phyloP scores from a whole-genome alignment of 2,329 filamentous ascomycete genomes.

The Fusarium napiforme region DNA sequence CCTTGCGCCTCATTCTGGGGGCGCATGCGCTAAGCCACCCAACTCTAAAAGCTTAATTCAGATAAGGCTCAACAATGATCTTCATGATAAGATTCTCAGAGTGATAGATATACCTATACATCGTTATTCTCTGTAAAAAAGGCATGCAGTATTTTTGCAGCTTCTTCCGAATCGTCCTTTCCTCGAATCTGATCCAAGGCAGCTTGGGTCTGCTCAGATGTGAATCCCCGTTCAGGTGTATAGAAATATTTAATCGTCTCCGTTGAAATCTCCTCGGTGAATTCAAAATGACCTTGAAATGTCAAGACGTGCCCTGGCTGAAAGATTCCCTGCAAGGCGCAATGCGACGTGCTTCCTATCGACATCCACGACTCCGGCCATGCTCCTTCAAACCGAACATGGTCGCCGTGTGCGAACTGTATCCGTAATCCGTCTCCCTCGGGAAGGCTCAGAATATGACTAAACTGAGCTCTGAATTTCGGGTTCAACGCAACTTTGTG shows the following conservation, averaged over 20 bases:
- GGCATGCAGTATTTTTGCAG: neutral
- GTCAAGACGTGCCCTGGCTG: neutral
- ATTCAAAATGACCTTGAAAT: neutral
- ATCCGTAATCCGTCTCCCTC: neutral
- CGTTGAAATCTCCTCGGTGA: neutral
- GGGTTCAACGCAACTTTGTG: neutral
- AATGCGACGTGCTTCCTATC: neutral
- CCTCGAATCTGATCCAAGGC: neutral
- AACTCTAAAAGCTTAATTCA: neutral
- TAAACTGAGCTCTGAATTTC: neutral
- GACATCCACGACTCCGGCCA: neutral
- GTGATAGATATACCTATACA: neutral
- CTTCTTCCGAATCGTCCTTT: neutral
- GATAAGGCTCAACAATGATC: neutral
- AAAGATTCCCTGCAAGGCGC: neutral
- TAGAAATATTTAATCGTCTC: neutral
- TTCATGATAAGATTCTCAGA: neutral
- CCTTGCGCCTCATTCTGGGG: constrained; percentile 1
- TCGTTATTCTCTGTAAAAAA: neutral
- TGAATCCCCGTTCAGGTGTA: neutral
- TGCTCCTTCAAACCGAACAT: neutral
- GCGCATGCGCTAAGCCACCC: constrained; percentile 16
- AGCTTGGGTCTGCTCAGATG: neutral
- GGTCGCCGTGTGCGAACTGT: neutral
- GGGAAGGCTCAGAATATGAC: neutral